These are phyloP conservation scores for Parachaetomium inaequale DNA, from an alignment of 495 filamentous ascomycete species.

Conservation along the genomic window DNA sequence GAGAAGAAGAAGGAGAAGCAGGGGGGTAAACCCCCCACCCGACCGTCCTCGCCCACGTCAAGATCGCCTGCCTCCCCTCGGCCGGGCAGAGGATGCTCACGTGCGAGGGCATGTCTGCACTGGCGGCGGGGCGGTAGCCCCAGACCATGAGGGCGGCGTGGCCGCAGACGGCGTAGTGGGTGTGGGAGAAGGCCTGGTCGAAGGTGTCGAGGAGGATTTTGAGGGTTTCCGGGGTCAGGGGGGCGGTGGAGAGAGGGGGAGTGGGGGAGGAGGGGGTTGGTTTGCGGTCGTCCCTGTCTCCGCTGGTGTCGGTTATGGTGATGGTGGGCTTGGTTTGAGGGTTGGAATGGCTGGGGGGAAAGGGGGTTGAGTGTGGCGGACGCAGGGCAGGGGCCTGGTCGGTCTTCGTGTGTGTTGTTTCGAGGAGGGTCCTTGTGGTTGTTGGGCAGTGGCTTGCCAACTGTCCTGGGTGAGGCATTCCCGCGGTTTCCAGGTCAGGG, in stretches of 20 bases:
- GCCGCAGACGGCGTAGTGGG: slow-evolving; percentile 41
- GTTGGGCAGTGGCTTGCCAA: background rate
- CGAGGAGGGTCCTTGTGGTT: background rate
- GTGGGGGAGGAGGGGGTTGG: background rate
- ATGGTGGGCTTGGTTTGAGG: background rate
- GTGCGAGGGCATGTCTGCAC: background rate
- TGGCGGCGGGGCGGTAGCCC: slow-evolving; percentile 17
- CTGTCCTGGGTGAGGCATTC: background rate
- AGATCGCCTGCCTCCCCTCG: slow-evolving; percentile 26
- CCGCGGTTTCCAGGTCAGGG: no score
- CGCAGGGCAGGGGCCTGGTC: background rate
- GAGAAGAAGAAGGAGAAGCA: background rate
- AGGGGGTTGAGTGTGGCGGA: background rate
- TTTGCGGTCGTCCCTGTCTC: background rate
- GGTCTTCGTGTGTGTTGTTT: background rate
- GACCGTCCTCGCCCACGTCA: slow-evolving; percentile 28
- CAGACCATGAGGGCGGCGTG: slow-evolving; percentile 37
- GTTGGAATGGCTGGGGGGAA: no score
- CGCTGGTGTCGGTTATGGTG: background rate
- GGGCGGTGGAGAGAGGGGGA: slow-evolving; percentile 9
- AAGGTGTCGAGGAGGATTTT: slow-evolving; percentile 30
- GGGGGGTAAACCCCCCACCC: slow-evolving; percentile 11
- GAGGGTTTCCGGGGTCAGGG: slow-evolving; percentile 15
- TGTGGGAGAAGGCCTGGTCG: slow-evolving; percentile 31
- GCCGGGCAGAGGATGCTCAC: slow-evolving; percentile 36